Evolutionary conservation across 345 rosid genomes (phyloP).

Genomic region (Salix caprea): DNA sequence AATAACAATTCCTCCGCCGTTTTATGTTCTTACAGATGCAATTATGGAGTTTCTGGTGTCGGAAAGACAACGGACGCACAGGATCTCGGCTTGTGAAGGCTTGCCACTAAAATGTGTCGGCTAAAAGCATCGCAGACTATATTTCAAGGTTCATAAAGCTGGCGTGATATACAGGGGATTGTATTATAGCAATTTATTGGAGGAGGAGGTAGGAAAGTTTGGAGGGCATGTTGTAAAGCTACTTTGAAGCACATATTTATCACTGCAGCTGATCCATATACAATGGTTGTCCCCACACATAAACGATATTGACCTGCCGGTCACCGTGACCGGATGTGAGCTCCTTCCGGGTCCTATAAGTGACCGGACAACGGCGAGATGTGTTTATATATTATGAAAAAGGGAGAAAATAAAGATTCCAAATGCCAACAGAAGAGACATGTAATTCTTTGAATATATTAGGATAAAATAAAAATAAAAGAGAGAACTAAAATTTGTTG

Average conservation of each 20-base stretch:
- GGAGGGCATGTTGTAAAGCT: conserved; percentile 26
- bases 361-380: background rate
- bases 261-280: conserved; percentile 1
- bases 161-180: background rate
- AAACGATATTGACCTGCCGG: background rate
- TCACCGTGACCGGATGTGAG: background rate
- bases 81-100: conserved; percentile 8
- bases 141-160: conserved; percentile 20
- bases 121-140: conserved; percentile 36
- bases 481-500: background rate
- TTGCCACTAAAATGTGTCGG: conserved; percentile 43
- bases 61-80: background rate
- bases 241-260: conserved; percentile 25
- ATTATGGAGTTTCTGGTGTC: background rate
- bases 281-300: conserved; percentile 4
- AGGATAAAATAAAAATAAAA: background rate
- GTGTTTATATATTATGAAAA: background rate
- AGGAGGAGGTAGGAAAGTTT: background rate
- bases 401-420: background rate
- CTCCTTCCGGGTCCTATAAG: background rate
- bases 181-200: background rate
- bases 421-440: background rate
- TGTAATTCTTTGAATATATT: background rate
- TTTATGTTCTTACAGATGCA: background rate
- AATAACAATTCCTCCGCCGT: background rate